A percentile compares a stretch with the other conserved stretches of the same genome.
Evolutionary conservation across 345 rosid species (phyloP).

Genomic region (Noccaea caerulescens): DNA sequence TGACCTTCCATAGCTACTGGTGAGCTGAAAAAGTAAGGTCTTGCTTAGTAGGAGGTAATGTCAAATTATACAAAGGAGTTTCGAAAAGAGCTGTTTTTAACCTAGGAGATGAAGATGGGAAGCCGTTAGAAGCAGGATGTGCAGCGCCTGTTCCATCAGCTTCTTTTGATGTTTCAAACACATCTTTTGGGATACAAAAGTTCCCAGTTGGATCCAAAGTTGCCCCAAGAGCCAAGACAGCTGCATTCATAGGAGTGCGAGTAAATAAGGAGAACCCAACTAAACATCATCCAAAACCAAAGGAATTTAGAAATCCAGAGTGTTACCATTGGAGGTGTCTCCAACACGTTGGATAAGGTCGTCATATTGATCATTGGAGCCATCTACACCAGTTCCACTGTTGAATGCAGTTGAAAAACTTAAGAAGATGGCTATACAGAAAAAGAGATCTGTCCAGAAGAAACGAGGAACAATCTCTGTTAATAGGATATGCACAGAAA

Average conservation of each 20-base stretch:
- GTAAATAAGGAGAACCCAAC: conserved; percentile 27
- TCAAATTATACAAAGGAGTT: conserved; percentile 6
- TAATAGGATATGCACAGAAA: conserved; percentile 5
- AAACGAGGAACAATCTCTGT: conserved; percentile 12
- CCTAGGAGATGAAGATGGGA: conserved; percentile 59
- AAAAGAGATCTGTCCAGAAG: conserved; percentile 9
- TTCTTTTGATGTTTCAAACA: conserved; percentile 51
- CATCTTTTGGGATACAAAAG: conserved; percentile 41
- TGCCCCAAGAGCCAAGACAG: conserved; percentile 46
- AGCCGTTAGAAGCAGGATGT: conserved; percentile 50
- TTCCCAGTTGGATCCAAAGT: conserved; percentile 46
- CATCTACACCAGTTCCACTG: conserved; percentile 39
- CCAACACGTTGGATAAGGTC: conserved; percentile 26
- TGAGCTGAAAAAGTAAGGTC: conserved; percentile 49
- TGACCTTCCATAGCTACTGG: conserved; percentile 46
- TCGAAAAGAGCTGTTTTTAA: conserved; percentile 31
- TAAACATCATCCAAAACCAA: conserved; percentile 26
- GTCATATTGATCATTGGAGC: conserved; percentile 12
- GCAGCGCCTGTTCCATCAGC: conserved; percentile 42
- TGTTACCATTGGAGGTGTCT: conserved; percentile 43
- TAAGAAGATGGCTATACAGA: not conserved
- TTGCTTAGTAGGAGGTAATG: conserved; percentile 11
- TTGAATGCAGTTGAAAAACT: conserved; percentile 16
- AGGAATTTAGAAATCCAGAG: conserved; percentile 3
- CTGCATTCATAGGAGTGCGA: conserved; percentile 23